Evolutionary conservation across 2,329 filamentous ascomycete species (phyloP), one percentile per base, ranked within the genome.

Genomic region (Incumbomyces lentus): DNA sequence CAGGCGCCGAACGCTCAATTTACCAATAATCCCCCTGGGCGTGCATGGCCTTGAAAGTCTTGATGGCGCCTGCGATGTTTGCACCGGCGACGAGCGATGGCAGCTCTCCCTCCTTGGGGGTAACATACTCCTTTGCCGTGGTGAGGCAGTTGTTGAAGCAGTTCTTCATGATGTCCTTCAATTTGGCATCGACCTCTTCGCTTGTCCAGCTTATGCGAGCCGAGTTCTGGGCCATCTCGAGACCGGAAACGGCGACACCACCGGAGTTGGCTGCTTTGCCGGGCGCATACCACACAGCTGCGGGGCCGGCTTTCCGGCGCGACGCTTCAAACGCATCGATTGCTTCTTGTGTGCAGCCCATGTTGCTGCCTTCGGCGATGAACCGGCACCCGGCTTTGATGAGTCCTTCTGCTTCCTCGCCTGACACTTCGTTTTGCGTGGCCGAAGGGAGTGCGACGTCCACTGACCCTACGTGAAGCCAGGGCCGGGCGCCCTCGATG

Each of bases 191-290:
- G 55, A 96, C 92, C 73, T 95, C 84, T 74, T 95, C 85, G 39
- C 74, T 62, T 22, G 86, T 85, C 92, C 92, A 98, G 62, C 71
- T 77, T 55, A 95, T 74, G 51, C 90, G 83, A 68, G 82, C 70
- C 55, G 84, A 90, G 79, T 98, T 96, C 79, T 98, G 92, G 6
- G 90, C 89, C 92, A 98, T 98, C 78, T 98, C 92, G 37, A 98
- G 80, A 59, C 92, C 92, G 2, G 88, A 95, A 34, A 98, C 92
- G 48, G 92, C 92, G 48, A 96, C 92, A 75, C 92, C 92, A 67
- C 92, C 92, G 58, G 87, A 88, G 74, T 96, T 96, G 72, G 90
- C 86, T 29, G 92, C 92, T 79, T 96, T 96, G 59, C 87, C 90
- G 42, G 90, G 90, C 14, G 85, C 92, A 68, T 96, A 96, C 92